These are phyloP conservation scores for Vitis hybrid DNA, from an alignment of 177 flowering plant species.

Conservation along the genomic window DNA sequence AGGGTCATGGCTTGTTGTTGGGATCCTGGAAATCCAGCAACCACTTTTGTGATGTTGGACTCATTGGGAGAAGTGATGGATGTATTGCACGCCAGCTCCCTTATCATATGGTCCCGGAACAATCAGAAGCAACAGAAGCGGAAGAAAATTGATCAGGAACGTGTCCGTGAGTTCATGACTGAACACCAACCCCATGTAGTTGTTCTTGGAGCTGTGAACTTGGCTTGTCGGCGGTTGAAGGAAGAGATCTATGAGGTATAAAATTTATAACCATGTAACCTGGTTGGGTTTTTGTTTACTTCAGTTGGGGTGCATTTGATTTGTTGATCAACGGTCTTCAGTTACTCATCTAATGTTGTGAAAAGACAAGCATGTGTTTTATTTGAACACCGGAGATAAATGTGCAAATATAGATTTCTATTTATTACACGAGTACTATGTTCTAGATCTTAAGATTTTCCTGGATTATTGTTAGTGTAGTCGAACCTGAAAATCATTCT, in stretches of 20 bases:
- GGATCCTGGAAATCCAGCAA: slow-evolving; percentile 95
- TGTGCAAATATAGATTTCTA: too few species aligned
- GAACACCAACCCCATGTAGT: slow-evolving; percentile 94
- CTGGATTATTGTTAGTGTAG: too few species aligned
- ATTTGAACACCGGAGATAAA: too few species aligned
- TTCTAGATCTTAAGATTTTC: too few species aligned
- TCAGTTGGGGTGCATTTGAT: too few species aligned
- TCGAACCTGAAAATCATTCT: too few species aligned
- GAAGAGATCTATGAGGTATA: slow-evolving; percentile 89
- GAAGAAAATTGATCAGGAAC: slow-evolving; percentile 82
- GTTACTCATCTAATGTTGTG: too few species aligned
- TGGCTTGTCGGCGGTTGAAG: slow-evolving; percentile 74
- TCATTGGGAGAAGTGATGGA: slow-evolving; percentile 88
- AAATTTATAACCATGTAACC: too few species aligned
- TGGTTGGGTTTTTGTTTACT: too few species aligned
- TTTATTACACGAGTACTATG: too few species aligned
- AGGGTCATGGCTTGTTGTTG: slow-evolving; percentile 97
- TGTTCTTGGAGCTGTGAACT: slow-evolving; percentile 85
- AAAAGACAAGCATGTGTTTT: too few species aligned
- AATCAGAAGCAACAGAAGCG: slow-evolving; percentile 70
- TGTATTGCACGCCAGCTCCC: slow-evolving; percentile 71
- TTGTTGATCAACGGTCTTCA: too few species aligned
- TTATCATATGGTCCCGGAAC: slow-evolving; percentile 69
- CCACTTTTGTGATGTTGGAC: slow-evolving; percentile 95
- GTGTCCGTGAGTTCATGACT: slow-evolving; percentile 79